Evolutionary conservation across 2,329 filamentous ascomycete species (phyloP), one percentile per base, ranked within the genome.

Genomic region (Aspergillus clavatus): DNA sequence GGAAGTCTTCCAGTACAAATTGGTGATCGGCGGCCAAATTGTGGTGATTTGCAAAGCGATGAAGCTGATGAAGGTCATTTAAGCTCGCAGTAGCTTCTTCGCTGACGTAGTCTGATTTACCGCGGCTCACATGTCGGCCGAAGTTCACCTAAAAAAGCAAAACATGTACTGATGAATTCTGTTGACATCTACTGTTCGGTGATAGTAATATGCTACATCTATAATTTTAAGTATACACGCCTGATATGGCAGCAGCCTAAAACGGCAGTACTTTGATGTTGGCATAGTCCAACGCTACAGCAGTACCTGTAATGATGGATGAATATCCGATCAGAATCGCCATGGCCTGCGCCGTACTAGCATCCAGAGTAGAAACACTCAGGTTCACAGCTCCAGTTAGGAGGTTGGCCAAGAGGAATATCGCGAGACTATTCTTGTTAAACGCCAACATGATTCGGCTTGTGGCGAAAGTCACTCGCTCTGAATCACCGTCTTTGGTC

Each of bases 341-440:
- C 81, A 95, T 87, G 0, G 89, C 81, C 45, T 72, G 66, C 3
- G 77, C 57, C 7, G 80, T 78, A 4, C 75, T 76, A 52, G 86
- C 81, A 62, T 91, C 79, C 53, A 97, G 69, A 2, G 93, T 98
- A 29, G 84, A 83, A 43, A 97, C 68, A 3, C 83, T 87, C 76
- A 98, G 75, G 65, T 98, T 98, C 43, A 97, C 84, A 12, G 89
- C 62, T 0, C 93, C 93, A 0, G 93, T 98, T 51, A 95, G 68
- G 38, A 98, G 68, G 62, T 98, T 98, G 2, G 93, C 90, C 28
- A 90, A 61, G 47, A 98, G 68, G 62, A 98, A 98, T 1, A 97
- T 69, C 0, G 81, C 82, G 38, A 98, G 72, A 0, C 93, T 90
- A 58, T 96, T 96, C 43, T 86, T 79, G 63, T 98, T 98, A 63